These are phyloP conservation scores for Gelatoporia subvermispora DNA, from an alignment of 768 basidiomycete genomes.

Conservation along the genomic window DNA sequence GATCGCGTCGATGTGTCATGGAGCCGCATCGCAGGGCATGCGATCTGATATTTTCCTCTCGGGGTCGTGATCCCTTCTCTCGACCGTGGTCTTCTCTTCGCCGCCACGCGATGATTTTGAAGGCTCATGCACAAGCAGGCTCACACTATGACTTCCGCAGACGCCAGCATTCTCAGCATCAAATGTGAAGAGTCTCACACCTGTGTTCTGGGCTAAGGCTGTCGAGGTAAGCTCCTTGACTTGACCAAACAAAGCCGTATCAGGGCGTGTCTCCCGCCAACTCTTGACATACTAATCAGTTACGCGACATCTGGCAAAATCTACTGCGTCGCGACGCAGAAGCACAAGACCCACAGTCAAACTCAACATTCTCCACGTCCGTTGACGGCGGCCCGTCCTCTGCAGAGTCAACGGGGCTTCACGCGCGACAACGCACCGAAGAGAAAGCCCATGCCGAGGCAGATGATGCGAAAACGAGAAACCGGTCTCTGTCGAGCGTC, in stretches of 20 bases:
- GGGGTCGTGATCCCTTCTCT: too few relatives aligned
- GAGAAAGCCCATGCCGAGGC: background rate
- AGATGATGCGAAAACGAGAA: background rate
- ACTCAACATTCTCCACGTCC: slow-evolving; percentile 7
- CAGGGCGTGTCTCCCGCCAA: too few relatives aligned
- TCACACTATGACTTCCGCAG: slow-evolving; percentile 18
- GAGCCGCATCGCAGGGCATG: too few relatives aligned
- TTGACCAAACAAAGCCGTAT: too few relatives aligned
- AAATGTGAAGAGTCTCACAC: slow-evolving; percentile 45
- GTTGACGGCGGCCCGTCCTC: slow-evolving; percentile 22
- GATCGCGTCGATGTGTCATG: slow-evolving; percentile 2
- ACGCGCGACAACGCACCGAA: background rate
- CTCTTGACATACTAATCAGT: slow-evolving; percentile 33
- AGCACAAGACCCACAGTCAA: too few relatives aligned
- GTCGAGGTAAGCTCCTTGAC: slow-evolving; percentile 36
- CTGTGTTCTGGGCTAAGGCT: slow-evolving; percentile 58
- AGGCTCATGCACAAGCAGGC: too few relatives aligned
- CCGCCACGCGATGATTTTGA: too few relatives aligned
- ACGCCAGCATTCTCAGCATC: slow-evolving; percentile 47
- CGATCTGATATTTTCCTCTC: background rate
- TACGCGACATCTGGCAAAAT: slow-evolving; percentile 40
- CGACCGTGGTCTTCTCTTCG: too few relatives aligned
- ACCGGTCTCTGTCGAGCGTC: background rate
- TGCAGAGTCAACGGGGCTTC: too few relatives aligned
- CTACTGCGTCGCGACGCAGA: slow-evolving; percentile 10